Conservation (phyloP, 2,329 filamentous ascomycete species). For the Botrytis galanthina region DNA sequence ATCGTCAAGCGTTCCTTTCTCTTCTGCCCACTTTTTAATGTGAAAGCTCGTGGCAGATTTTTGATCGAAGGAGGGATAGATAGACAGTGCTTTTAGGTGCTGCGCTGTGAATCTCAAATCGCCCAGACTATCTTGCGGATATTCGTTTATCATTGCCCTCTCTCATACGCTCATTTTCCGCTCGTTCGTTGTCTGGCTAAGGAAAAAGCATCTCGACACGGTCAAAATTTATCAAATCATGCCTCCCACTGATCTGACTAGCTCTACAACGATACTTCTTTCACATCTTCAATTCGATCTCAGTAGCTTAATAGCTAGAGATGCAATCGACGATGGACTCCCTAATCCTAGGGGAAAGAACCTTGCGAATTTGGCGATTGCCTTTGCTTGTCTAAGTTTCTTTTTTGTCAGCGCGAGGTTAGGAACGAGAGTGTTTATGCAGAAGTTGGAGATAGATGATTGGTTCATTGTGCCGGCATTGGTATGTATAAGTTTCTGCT, state of each 20-base stretch:
- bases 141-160: neutral
- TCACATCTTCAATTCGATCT: neutral
- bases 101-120: neutral
- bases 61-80: neutral
- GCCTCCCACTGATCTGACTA: neutral
- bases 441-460: neutral
- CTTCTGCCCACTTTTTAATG: neutral
- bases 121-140: neutral
- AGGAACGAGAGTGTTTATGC: neutral
- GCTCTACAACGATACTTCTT: neutral
- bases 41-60: neutral
- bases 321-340: neutral
- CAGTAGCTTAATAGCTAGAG: neutral
- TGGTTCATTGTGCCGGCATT: neutral
- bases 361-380: neutral
- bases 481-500: neutral
- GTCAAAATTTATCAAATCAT: neutral
- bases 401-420: neutral
- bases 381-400: neutral
- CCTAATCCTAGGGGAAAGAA: neutral
- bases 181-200: neutral
- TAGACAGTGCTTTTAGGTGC: neutral
- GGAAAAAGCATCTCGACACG: neutral
- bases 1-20: too few relatives aligned
- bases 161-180: neutral